These are phyloP conservation scores for Paramecium primaurelia DNA, from an alignment of 73 alveolate species.

Conservation along the genomic window DNA sequence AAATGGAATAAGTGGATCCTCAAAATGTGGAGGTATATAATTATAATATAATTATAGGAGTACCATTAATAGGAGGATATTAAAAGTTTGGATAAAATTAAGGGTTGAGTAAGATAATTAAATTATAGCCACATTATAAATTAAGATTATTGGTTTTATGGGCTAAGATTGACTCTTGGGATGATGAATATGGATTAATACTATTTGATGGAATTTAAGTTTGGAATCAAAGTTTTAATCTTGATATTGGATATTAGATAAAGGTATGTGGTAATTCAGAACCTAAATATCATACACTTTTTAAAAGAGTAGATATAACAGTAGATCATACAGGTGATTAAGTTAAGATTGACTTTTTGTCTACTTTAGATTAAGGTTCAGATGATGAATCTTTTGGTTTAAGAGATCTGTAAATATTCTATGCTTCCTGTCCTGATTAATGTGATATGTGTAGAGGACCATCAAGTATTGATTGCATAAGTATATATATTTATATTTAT, in stretches of 20 bases:
- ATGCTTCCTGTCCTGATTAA: neutral
- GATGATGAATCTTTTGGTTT: conserved; percentile 21
- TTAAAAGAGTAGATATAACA: neutral
- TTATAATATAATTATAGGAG: neutral
- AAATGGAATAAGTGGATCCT: neutral
- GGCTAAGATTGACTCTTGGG: conserved; percentile 39
- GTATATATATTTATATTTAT: neutral
- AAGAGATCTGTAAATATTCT: neutral
- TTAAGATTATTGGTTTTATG: neutral
- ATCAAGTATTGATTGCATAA: neutral
- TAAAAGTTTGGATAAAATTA: neutral
- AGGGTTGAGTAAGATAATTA: neutral
- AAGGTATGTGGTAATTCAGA: neutral
- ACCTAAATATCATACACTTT: neutral
- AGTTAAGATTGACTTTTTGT: neutral
- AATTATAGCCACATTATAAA: neutral
- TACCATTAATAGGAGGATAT: conserved; percentile 24
- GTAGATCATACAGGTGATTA: neutral
- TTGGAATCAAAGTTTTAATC: neutral
- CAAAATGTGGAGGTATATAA: neutral
- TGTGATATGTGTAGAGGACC: conserved; percentile 4
- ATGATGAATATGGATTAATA: neutral
- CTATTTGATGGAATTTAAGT: neutral
- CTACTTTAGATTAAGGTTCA: neutral
- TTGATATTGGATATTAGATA: neutral